Conservation (phyloP, 345 rosid species). For the Adansonia digitata region DNA sequence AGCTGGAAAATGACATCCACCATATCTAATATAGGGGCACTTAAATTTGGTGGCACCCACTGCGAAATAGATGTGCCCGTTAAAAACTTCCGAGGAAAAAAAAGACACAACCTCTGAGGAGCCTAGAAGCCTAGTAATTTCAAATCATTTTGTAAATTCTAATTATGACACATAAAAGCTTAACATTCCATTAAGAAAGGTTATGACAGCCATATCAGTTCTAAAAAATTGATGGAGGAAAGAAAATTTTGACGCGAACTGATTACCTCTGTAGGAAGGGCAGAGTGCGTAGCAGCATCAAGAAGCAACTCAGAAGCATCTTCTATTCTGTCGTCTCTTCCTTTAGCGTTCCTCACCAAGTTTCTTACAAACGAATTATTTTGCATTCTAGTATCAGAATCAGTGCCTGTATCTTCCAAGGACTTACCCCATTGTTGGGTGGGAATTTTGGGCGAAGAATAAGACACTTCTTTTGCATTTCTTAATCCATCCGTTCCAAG, state of each 20-base stretch:
- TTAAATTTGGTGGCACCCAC: conserved; percentile 99
- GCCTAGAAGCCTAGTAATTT: conserved; percentile 1
- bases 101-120: not conserved
- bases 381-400: conserved; percentile 27
- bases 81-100: too few relatives aligned
- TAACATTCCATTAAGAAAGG: not conserved
- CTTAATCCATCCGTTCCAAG: conserved; percentile 29
- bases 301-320: conserved; percentile 32
- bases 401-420: conserved; percentile 25
- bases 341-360: conserved; percentile 29
- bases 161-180: not conserved
- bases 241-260: not conserved
- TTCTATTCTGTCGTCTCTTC: conserved; percentile 37
- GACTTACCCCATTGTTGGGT: conserved; percentile 36
- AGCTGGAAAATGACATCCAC: conserved; percentile 92
- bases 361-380: conserved; percentile 19
- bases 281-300: conserved; percentile 40
- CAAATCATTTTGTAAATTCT: not conserved
- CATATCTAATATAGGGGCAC: conserved; percentile 73
- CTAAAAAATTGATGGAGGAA: not conserved
- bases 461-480: too few relatives aligned
- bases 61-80: conserved; percentile 30
- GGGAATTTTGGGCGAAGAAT: conserved; percentile 35
- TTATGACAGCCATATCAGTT: conserved; percentile 4
- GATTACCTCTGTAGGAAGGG: conserved; percentile 81